phyloP scores from a whole-genome alignment of 495 filamentous ascomycete species.

The Neurospora sublineolata region DNA sequence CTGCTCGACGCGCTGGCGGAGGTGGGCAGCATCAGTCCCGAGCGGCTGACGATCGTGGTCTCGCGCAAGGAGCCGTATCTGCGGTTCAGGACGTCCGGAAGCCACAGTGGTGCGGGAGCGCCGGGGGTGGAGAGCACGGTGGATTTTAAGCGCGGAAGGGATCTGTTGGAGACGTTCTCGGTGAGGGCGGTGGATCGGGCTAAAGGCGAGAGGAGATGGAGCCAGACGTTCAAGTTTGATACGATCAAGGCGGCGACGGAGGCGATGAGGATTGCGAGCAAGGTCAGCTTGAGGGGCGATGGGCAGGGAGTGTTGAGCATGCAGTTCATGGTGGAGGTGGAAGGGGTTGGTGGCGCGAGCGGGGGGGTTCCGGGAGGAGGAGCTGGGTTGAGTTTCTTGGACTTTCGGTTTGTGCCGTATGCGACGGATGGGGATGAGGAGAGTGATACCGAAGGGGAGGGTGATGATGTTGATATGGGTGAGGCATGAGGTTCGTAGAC shows the following conservation, averaged over 20 bases:
- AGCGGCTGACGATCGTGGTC: slow-evolving; percentile 48
- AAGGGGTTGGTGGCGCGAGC: slow-evolving; percentile 23
- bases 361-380: neutral
- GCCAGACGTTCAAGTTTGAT: slow-evolving; percentile 65
- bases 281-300: slow-evolving; percentile 85
- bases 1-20: slow-evolving; percentile 77
- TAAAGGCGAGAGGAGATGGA: slow-evolving; percentile 21
- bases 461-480: slow-evolving; percentile 9
- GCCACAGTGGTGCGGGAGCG: slow-evolving; percentile 35
- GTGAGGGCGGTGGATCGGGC: slow-evolving; percentile 26
- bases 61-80: slow-evolving; percentile 58
- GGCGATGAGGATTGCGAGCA: slow-evolving; percentile 83
- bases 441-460: slow-evolving; percentile 11
- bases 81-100: slow-evolving; percentile 45
- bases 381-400: slow-evolving; percentile 26
- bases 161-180: slow-evolving; percentile 67
- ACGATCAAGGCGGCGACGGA: slow-evolving; percentile 71
- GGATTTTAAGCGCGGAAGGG: slow-evolving; percentile 66
- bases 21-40: slow-evolving; percentile 61
- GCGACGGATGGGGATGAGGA: slow-evolving; percentile 30
- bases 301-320: slow-evolving; percentile 79
- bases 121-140: slow-evolving; percentile 57
- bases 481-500: neutral
- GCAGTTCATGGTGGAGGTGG: slow-evolving; percentile 90
- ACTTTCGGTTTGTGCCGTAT: slow-evolving; percentile 41